Evolutionary conservation across 164 flowering plant genomes (phyloP).

Genomic region (Vitis vinifera): ASM3070453v1 NC_081821.1:5529001-5529500

Average conservation of each 20-base stretch:
- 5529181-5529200: constrained; percentile 91
- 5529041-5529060: neutral
- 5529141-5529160: constrained; percentile 47
- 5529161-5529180: constrained; percentile 58
- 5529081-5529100: neutral
- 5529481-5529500: neutral
- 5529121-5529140: neutral
- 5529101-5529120: neutral
- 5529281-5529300: neutral
- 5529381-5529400: constrained; percentile 78
- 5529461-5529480: neutral
- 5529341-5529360: constrained; percentile 63
- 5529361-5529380: constrained; percentile 75
- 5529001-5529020: constrained; percentile 61
- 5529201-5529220: constrained; percentile 93
- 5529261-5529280: constrained; percentile 79
- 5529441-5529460: constrained; percentile 63
- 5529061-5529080: neutral
- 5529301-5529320: constrained; percentile 4
- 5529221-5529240: constrained; percentile 80
- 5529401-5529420: constrained; percentile 85
- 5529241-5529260: constrained; percentile 73
- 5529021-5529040: constrained; percentile 38
- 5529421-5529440: constrained; percentile 71
- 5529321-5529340: neutral